These are phyloP conservation scores for Fusarium ramigenum DNA, from an alignment of 2,329 filamentous ascomycete genomes.

Conservation along the genomic window DNA sequence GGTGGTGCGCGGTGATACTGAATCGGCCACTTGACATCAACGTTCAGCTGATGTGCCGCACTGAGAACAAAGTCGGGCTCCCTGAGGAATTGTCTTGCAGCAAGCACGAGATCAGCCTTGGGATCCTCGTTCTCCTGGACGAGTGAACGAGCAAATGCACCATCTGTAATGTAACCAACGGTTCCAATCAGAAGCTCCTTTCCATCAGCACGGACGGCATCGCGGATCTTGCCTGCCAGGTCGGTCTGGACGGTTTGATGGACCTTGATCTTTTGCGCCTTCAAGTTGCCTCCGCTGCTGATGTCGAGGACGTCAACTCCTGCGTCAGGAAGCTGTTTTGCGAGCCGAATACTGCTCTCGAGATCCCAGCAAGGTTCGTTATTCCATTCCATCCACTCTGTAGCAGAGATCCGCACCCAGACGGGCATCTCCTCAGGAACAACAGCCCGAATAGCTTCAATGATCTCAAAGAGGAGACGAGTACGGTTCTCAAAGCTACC, in stretches of 20 bases:
- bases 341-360: slow-evolving; percentile 60
- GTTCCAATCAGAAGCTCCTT: slow-evolving; percentile 71
- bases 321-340: slow-evolving; percentile 68
- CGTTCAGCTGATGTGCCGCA: slow-evolving; percentile 76
- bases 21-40: slow-evolving; percentile 75
- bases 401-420: slow-evolving; percentile 67
- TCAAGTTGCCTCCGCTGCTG: slow-evolving; percentile 77
- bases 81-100: slow-evolving; percentile 81
- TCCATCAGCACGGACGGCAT: slow-evolving; percentile 63
- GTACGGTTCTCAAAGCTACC: slow-evolving; percentile 72
- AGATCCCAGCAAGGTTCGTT: slow-evolving; percentile 69
- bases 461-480: slow-evolving; percentile 67
- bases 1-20: slow-evolving; percentile 60
- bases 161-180: slow-evolving; percentile 78
- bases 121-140: slow-evolving; percentile 59
- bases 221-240: slow-evolving; percentile 76
- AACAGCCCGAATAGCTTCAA: slow-evolving; percentile 59
- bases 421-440: slow-evolving; percentile 66
- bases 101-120: slow-evolving; percentile 75
- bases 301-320: slow-evolving; percentile 89
- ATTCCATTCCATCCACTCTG: slow-evolving; percentile 68
- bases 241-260: slow-evolving; percentile 78
- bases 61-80: slow-evolving; percentile 82
- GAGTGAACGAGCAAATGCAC: slow-evolving; percentile 70
- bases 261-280: slow-evolving; percentile 66